Percentiles rank a stretch among this genome's conserved stretches.
Conservation (phyloP, 345 rosid genomes). For the Acer campestre region DNA sequence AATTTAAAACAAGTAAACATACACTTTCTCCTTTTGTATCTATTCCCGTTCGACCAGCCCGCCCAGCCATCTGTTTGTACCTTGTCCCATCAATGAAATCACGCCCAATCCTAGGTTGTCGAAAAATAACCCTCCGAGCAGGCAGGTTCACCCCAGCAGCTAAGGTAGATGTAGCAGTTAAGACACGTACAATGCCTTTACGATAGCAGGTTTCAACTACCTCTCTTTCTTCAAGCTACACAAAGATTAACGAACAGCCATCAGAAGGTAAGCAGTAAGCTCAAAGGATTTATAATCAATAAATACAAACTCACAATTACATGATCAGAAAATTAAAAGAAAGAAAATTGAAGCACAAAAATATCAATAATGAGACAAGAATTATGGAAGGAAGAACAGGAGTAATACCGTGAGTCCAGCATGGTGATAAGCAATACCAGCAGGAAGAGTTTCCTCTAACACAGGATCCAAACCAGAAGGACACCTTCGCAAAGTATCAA, state of each 20-base stretch:
- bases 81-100: slow-evolving; percentile 98
- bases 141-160: slow-evolving; percentile 99
- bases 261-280: neutral
- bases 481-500: slow-evolving; percentile 74
- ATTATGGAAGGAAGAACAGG: slow-evolving; percentile 27
- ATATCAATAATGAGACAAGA: neutral
- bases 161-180: slow-evolving; percentile 97
- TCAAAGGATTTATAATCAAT: slow-evolving; percentile 9
- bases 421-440: slow-evolving; percentile 98
- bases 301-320: neutral
- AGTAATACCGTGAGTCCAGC: slow-evolving; percentile 93
- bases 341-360: slow-evolving; percentile 11
- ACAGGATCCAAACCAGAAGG: slow-evolving; percentile 92
- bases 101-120: slow-evolving; percentile 94
- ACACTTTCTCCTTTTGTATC: slow-evolving; percentile 99
- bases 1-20: slow-evolving; percentile 34
- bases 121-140: slow-evolving; percentile 96
- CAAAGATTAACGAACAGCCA: slow-evolving; percentile 22
- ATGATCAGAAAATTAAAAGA: slow-evolving; percentile 11
- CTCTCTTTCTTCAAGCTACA: slow-evolving; percentile 97
- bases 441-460: slow-evolving; percentile 89
- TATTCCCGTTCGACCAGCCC: slow-evolving; percentile 99
- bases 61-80: slow-evolving; percentile 98
- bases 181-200: slow-evolving; percentile 80
- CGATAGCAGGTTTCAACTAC: slow-evolving; percentile 91